phyloP scores from a whole-genome alignment of 306 rosid species.

The Ochetophila trinervis region DNA sequence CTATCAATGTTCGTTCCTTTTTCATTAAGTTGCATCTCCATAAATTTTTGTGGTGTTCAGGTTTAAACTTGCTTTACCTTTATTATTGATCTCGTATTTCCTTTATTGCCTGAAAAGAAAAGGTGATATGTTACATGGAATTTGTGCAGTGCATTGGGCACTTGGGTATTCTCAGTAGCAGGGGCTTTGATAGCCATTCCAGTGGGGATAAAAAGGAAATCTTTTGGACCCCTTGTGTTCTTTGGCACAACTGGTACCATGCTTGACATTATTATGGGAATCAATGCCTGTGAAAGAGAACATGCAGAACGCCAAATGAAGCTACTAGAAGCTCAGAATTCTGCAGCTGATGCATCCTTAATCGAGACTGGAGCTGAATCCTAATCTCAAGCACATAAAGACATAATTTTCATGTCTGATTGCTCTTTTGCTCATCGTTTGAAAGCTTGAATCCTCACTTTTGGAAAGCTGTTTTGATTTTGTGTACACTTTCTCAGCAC shows the following conservation, averaged over 20 bases:
- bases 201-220: slow-evolving; percentile 84
- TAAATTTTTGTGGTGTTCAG: background rate
- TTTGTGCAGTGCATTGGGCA: slow-evolving; percentile 71
- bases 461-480: background rate
- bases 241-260: slow-evolving; percentile 92
- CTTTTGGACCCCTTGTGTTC: slow-evolving; percentile 85
- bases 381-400: slow-evolving; percentile 13
- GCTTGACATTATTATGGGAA: slow-evolving; percentile 89
- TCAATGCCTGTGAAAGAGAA: slow-evolving; percentile 79
- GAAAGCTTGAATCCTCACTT: background rate
- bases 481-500: background rate
- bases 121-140: slow-evolving; percentile 17
- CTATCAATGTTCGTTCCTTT: background rate
- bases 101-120: background rate
- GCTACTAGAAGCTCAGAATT: slow-evolving; percentile 63
- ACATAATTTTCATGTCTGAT: background rate
- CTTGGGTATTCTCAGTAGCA: slow-evolving; percentile 93
- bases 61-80: no score
- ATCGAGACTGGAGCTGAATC: slow-evolving; percentile 40
- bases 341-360: slow-evolving; percentile 38
- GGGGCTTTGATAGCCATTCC: slow-evolving; percentile 96
- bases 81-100: background rate
- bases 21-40: background rate
- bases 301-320: slow-evolving; percentile 84
- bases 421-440: slow-evolving; percentile 11